Evolutionary conservation across 2,329 filamentous ascomycete species (phyloP).

Genomic region (Colletotrichum orchidophilum): DNA sequence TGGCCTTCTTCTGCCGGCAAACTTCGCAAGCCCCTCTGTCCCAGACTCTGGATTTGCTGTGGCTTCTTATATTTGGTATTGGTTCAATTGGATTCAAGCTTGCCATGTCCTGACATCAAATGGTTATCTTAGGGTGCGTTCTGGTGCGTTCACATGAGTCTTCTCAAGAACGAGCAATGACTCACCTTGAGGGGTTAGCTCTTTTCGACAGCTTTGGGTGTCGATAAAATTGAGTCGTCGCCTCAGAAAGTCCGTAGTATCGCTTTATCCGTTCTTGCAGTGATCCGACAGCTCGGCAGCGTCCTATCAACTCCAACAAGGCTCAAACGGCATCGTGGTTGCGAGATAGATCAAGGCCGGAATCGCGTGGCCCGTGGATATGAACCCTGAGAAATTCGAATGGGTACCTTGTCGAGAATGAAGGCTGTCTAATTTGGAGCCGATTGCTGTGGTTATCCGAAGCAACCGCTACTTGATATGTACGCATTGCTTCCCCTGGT

Average conservation of each 20-base stretch:
- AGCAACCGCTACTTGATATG: neutral
- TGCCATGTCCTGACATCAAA: neutral
- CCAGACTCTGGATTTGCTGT: neutral
- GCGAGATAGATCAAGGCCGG: neutral
- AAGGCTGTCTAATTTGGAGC: neutral
- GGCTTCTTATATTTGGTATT: neutral
- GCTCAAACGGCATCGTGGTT: neutral
- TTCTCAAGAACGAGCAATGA: neutral
- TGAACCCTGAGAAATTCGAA: neutral
- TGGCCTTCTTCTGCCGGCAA: constrained; percentile 8
- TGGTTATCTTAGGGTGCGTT: no score
- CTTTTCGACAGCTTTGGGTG: neutral
- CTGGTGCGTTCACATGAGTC: neutral
- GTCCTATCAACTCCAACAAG: neutral
- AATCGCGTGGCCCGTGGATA: neutral
- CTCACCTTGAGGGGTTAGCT: neutral
- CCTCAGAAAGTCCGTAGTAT: neutral
- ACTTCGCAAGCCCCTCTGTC: constrained; percentile 4
- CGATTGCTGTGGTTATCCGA: neutral
- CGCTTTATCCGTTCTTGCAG: neutral
- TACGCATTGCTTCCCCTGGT: neutral
- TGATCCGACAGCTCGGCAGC: neutral
- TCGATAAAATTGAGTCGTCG: no score
- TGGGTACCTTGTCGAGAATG: neutral
- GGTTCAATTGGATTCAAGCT: neutral